These are phyloP conservation scores for Ensete ventricosum DNA, from an alignment of 176 grass and related monocot genomes.

Conservation along the genomic window DNA sequence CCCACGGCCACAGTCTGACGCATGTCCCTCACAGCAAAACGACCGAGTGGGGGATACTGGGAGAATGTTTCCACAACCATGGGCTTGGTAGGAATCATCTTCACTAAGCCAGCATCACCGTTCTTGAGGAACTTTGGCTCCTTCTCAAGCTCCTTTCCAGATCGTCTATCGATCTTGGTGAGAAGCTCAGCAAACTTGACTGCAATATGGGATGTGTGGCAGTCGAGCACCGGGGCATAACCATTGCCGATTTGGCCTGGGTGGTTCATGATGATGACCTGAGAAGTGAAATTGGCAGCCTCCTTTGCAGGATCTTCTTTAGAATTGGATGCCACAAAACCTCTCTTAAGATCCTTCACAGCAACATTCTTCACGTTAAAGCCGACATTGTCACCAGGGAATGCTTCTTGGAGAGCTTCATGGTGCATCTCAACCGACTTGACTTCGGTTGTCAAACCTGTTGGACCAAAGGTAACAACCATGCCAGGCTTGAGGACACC, in stretches of 20 bases:
- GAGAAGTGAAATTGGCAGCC: constrained; percentile 70
- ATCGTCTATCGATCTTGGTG: constrained; percentile 87
- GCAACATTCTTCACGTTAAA: constrained; percentile 90
- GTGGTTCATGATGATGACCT: constrained; percentile 98
- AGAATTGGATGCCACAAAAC: constrained; percentile 72
- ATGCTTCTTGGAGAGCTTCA: constrained; percentile 62
- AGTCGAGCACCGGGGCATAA: constrained; percentile 76
- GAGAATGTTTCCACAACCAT: constrained; percentile 91
- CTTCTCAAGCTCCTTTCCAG: constrained; percentile 90
- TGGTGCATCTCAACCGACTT: constrained; percentile 99
- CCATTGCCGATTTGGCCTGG: constrained; percentile 85
- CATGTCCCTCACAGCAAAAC: constrained; percentile 75
- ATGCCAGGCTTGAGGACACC: constrained; percentile 73
- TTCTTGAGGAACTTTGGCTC: constrained; percentile 91
- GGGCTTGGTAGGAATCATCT: constrained; percentile 95
- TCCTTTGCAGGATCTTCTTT: constrained; percentile 94
- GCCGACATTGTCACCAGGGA: constrained; percentile 67
- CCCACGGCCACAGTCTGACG: constrained; percentile 72
- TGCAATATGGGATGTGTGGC: constrained; percentile 89
- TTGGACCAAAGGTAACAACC: constrained; percentile 74
- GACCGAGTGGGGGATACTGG: constrained; percentile 48
- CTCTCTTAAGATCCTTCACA: constrained; percentile 86
- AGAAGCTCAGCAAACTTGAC: constrained; percentile 77
- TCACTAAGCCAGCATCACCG: constrained; percentile 74
- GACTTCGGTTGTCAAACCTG: constrained; percentile 67